Base-by-base conservation (phyloP, 2,329 filamentous ascomycete species). In the Aaosphaeria arxii region DNA sequence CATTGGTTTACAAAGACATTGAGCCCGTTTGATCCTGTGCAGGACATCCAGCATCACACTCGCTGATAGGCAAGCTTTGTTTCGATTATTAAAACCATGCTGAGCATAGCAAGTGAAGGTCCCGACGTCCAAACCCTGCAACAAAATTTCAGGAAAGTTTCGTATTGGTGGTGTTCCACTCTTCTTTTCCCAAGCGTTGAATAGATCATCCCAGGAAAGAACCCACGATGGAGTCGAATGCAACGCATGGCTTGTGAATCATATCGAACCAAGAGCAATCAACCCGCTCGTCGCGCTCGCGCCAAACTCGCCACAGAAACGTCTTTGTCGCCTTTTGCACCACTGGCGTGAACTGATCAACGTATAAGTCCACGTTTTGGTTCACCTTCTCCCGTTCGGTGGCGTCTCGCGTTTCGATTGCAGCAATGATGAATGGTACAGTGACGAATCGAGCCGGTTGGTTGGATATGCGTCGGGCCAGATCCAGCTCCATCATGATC, bases 401-500 rank as follows among this genome's bases (percentile, higher is more conserved):
- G 3, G 44, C 7, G 35, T 17, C 47, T 33, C 40, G 17, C 29
- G 47, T 28, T 33, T 50, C 48, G 30, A 50, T 45, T 24, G 48
- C 45, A 31, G 48, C 48, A 7, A 50, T 40, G 13, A 50, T 44
- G 36, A 50, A 50, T n/a, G 48, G 48, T 42, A 50, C 30, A 7
- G 41, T 35, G 6, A 50, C 48, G 36, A 39, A 50, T 29, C 44
- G 44, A 7, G 47, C 45, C 24, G 44, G 41, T 9, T 30, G 44
- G 3, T 32, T 40, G 17, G 44, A 32, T 30, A 50, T 44, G 7
- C 36, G 29, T 9, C 13, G 42, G 7, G 48, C 36, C 4, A 50
- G 9, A 30, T 47, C 44, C n/a, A 50, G 39, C 30, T 50, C 48
- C 41, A 47, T 36, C 44, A 50, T 47, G 3, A 50, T 36, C 11